A percentile compares a stretch with the other conserved stretches of the same genome.
Conservation (phyloP, 2,329 filamentous ascomycete species). For the Tolypocladium amazonense region DNA sequence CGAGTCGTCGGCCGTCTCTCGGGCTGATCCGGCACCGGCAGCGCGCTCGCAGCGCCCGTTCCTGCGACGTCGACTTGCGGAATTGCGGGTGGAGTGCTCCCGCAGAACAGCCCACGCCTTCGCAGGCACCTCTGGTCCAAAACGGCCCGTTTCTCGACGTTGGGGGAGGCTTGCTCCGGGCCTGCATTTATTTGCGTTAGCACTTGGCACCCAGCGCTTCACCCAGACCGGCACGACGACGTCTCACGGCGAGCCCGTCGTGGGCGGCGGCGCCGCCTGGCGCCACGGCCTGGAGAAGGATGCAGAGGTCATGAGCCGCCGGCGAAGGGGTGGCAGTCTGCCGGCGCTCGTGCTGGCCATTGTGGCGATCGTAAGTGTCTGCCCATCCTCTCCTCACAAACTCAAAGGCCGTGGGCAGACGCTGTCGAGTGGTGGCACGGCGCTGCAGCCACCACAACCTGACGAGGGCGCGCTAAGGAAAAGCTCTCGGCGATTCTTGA, state of each 20-base stretch:
- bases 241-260: neutral
- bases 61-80: neutral
- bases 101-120: neutral
- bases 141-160: neutral
- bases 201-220: too few species aligned
- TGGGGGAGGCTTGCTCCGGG: neutral
- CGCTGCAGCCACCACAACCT: neutral
- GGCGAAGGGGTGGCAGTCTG: neutral
- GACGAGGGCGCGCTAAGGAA: neutral
- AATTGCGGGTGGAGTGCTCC: neutral
- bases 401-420: neutral
- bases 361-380: neutral
- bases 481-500: conserved; percentile 1
- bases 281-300: neutral
- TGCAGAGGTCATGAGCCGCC: neutral
- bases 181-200: too few species aligned
- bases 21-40: neutral
- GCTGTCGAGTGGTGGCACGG: neutral
- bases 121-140: neutral
- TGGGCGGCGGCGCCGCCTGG: neutral
- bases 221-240: neutral
- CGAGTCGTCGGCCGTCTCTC: neutral
- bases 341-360: neutral
- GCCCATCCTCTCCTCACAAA: neutral
- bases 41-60: neutral